Percentiles rank a stretch among this genome's conserved stretches.
phyloP scores from a whole-genome alignment of 352 stramenopile genomes.

The Ophiocytium majus region DNA sequence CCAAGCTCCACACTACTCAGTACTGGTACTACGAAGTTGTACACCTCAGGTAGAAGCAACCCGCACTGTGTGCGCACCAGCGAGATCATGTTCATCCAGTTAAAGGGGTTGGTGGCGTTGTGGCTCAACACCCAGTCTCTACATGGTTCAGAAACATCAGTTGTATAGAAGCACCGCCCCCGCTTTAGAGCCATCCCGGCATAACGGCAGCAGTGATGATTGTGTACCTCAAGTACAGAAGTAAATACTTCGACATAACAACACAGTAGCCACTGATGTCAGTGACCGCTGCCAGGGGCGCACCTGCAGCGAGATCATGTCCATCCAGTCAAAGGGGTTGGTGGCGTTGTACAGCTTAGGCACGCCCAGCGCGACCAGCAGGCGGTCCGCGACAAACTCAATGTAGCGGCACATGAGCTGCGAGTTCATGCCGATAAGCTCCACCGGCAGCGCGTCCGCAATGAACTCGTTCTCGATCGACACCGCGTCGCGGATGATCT shows the following conservation, averaged over 20 bases:
- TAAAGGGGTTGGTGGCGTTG: constrained; percentile 90
- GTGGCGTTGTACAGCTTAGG: constrained; percentile 84
- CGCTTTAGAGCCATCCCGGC: too few relatives aligned
- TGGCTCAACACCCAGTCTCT: constrained; percentile 88
- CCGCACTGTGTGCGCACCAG: too few relatives aligned
- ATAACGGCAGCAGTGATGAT: too few relatives aligned
- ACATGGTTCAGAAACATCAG: too few relatives aligned
- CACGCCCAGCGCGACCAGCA: constrained; percentile 85
- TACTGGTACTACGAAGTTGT: too few relatives aligned
- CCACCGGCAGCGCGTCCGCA: constrained; percentile 89
- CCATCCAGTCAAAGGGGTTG: constrained; percentile 99
- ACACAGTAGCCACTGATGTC: too few relatives aligned
- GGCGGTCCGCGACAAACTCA: constrained; percentile 94
- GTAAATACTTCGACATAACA: too few relatives aligned
- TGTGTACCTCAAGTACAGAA: too few relatives aligned
- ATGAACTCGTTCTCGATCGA: constrained; percentile 95
- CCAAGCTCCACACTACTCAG: too few relatives aligned
- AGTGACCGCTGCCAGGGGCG: too few relatives aligned
- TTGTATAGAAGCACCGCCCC: too few relatives aligned
- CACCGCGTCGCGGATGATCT: constrained; percentile 93
- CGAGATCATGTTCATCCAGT: constrained; percentile 99
- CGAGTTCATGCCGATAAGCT: constrained; percentile 99
- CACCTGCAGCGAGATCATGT: constrained; percentile 94
- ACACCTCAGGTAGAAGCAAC: too few relatives aligned
- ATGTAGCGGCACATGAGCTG: constrained; percentile 98